phyloP scores from a whole-genome alignment of 352 stramenopile genomes.

The Pythium dissimile region DNA sequence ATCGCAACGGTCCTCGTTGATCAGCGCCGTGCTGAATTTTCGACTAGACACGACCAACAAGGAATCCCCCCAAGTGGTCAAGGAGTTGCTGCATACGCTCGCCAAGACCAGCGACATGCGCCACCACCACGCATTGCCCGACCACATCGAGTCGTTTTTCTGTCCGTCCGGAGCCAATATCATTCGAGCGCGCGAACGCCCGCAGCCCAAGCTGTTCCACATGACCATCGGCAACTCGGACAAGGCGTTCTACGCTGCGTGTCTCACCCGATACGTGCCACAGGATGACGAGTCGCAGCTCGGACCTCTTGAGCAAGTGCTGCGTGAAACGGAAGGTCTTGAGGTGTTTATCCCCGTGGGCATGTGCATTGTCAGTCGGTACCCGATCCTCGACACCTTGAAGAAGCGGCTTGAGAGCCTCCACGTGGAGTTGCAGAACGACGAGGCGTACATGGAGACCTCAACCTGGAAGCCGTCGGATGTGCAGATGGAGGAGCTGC shows the following conservation, averaged over 20 bases:
- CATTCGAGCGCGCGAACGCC: slow-evolving; percentile 50
- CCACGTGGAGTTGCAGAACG: slow-evolving; percentile 52
- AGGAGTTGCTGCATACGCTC: slow-evolving; percentile 70
- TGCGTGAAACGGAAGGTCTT: slow-evolving; percentile 79
- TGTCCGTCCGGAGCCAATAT: slow-evolving; percentile 56
- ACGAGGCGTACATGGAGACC: slow-evolving; percentile 50
- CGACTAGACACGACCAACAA: slow-evolving; percentile 60
- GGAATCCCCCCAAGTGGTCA: slow-evolving; percentile 49
- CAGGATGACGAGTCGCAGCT: slow-evolving; percentile 64
- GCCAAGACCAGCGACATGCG: slow-evolving; percentile 60
- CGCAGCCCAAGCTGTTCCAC: slow-evolving; percentile 70
- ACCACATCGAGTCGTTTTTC: slow-evolving; percentile 84
- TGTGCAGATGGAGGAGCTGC: slow-evolving; percentile 54
- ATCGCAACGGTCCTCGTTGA: slow-evolving; percentile 53
- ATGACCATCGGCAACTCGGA: slow-evolving; percentile 82
- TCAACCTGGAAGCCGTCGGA: slow-evolving; percentile 53
- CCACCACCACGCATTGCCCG: slow-evolving; percentile 75
- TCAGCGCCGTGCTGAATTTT: slow-evolving; percentile 73
- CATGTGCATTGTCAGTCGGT: slow-evolving; percentile 79
- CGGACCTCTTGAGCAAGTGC: slow-evolving; percentile 66
- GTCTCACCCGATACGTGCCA: slow-evolving; percentile 75
- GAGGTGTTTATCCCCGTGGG: slow-evolving; percentile 74
- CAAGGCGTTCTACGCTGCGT: slow-evolving; percentile 78
- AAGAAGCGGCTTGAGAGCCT: slow-evolving; percentile 66
- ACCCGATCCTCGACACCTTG: slow-evolving; percentile 77